Percentiles rank a stretch among this genome's conserved stretches.
phyloP scores from a whole-genome alignment of 768 basidiomycete species.

The Trametes elegans region DNA sequence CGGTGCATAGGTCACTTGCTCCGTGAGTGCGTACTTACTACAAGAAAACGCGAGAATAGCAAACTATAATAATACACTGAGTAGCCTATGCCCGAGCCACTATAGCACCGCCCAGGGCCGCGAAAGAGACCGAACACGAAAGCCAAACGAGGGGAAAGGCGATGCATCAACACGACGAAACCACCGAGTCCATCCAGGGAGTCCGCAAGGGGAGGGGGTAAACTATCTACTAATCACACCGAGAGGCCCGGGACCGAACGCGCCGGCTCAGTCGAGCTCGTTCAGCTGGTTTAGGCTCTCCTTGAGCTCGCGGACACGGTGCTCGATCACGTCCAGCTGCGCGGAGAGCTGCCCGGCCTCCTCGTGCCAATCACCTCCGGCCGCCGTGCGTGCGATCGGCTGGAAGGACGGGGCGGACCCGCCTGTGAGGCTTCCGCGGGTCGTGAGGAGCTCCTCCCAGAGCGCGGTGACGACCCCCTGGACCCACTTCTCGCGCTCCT shows the following conservation, averaged over 20 bases:
- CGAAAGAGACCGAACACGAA: background rate
- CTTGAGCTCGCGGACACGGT: constrained; percentile 45
- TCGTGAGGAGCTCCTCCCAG: constrained; percentile 62
- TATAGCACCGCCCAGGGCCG: background rate
- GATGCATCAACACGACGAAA: background rate
- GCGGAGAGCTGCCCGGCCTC: constrained; percentile 48
- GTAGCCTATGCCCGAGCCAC: background rate
- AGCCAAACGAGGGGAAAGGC: background rate
- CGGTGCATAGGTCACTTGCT: too few species aligned
- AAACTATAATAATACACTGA: constrained; percentile 9
- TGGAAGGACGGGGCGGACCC: background rate
- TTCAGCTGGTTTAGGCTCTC: constrained; percentile 39
- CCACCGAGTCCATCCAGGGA: background rate
- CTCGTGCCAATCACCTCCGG: constrained; percentile 36
- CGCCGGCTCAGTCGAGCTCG: constrained; percentile 13
- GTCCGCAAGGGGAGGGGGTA: background rate
- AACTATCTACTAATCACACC: background rate
- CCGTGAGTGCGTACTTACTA: background rate
- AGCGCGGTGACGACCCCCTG: constrained; percentile 69
- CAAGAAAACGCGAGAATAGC: constrained; percentile 1
- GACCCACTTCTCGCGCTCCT: constrained; percentile 74
- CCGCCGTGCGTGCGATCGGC: constrained; percentile 5
- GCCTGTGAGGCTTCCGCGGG: constrained; percentile 36
- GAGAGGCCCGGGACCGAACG: background rate
- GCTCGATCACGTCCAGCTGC: constrained; percentile 58